phyloP scores from a whole-genome alignment of 2,329 filamentous ascomycete species.

The Verticillium tricorpus region DNA sequence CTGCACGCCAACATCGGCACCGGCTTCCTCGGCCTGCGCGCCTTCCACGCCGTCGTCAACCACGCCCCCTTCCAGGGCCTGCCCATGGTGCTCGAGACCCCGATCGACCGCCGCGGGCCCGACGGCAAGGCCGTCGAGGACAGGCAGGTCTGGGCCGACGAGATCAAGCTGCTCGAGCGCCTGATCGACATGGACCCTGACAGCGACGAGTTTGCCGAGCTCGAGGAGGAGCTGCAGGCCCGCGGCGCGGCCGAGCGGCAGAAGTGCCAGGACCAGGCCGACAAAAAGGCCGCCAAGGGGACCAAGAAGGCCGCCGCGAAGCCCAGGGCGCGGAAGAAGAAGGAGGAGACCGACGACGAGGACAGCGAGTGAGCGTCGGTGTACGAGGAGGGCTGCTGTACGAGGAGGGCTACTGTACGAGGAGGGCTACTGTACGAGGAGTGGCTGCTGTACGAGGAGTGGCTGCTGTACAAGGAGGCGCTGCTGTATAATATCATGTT shows the following conservation, averaged over 20 bases:
- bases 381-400: not conserved
- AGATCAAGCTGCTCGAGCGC: constrained; percentile 91
- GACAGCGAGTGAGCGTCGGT: constrained; percentile 1
- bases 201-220: constrained; percentile 62
- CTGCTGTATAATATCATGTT: not conserved
- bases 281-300: constrained; percentile 65
- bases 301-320: constrained; percentile 31
- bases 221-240: constrained; percentile 62
- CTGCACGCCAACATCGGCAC: constrained; percentile 96
- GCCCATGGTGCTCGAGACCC: constrained; percentile 95
- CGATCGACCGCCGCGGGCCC: constrained; percentile 67
- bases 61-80: constrained; percentile 68
- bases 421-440: not conserved
- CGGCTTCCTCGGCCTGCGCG: constrained; percentile 83
- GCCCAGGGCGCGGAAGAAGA: constrained; percentile 17
- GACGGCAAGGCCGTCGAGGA: constrained; percentile 70
- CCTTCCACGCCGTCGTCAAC: constrained; percentile 91
- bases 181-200: constrained; percentile 80
- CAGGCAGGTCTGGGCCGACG: constrained; percentile 79
- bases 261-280: constrained; percentile 73
- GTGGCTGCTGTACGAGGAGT: too few species aligned
- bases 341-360: constrained; percentile 25
- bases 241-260: constrained; percentile 67
- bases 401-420: too few species aligned
- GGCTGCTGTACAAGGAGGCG: not conserved